Base-by-base conservation (phyloP, 2,329 filamentous ascomycete species). In the Fusarium phyllophilum region DNA sequence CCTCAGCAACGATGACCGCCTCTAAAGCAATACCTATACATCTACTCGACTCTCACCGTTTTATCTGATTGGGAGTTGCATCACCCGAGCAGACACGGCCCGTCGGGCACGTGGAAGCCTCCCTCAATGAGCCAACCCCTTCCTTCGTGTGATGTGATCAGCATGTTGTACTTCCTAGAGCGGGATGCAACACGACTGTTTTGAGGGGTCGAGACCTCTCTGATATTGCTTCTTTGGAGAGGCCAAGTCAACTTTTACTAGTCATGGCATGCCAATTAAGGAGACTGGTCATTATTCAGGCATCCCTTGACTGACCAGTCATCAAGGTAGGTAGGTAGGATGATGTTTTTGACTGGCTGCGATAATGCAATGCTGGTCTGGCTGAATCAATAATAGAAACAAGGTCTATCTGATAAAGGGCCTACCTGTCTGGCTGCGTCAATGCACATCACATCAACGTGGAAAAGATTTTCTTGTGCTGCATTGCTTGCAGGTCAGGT, bases 21-120 rank as follows among this genome's bases (percentile, higher is more conserved):
- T 31, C 55, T 22, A 36, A 45, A 62, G 46, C 72, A 75, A 68
- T 66, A 64, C 3, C 15, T 33, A 9, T 6, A 10, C 20, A n/a
- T 36, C 31, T 39, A 24, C 33, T 33, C 14, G 13, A 20, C 34
- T 42, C 52, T 62, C 48, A 57, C 41, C 62, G 38, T 44, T 64
- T 46, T 44, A 42, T 51, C 51, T 75, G 58, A 69, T 70, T 75
- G 69, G 66, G 52, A 65, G 51, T 45, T 42, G 51, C 66, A 75
- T 75, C 74, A 74, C 54, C 65, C 62, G 64, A 77, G 34, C 74
- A 66, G 65, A 68, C 75, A 51, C 56, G 42, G 56, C 2, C 66
- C 71, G 65, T 44, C 60, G 62, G 66, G 72, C 72, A 76, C 74
- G 74, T 76, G 74, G 74, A 68, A 76, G 51, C 65, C 46, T 62